phyloP scores from a whole-genome alignment of 164 flowering plant species.

The Taxillus chinensis region DNA sequence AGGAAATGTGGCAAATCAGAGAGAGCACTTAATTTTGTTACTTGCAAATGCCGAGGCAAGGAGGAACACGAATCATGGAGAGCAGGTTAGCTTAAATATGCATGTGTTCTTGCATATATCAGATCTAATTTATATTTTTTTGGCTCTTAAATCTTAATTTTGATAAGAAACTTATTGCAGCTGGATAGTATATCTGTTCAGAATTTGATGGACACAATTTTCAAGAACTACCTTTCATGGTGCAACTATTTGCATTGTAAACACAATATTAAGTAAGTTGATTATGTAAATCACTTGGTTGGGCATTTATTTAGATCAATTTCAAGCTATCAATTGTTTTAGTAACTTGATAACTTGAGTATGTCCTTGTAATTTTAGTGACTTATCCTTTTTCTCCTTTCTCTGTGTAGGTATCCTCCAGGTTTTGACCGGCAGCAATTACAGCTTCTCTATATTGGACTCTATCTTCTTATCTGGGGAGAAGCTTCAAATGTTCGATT shows the following conservation, averaged over 20 bases:
- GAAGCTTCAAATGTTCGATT: slow-evolving; percentile 98
- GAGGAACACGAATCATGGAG: slow-evolving; percentile 22
- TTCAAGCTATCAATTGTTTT: not conserved
- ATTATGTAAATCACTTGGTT: slow-evolving; percentile 1
- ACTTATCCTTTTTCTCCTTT: slow-evolving; percentile 2
- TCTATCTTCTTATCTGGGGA: slow-evolving; percentile 99
- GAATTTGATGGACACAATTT: slow-evolving; percentile 45
- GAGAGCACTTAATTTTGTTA: slow-evolving; percentile 90
- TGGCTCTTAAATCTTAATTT: not conserved
- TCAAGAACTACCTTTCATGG: slow-evolving; percentile 88
- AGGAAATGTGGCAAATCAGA: slow-evolving; percentile 97
- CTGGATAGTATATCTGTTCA: slow-evolving; percentile 38
- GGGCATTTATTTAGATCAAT: not conserved
- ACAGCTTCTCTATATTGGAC: slow-evolving; percentile 76
- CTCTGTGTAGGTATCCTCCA: slow-evolving; percentile 32
- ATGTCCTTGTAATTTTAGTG: not conserved
- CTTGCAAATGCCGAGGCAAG: slow-evolving; percentile 80
- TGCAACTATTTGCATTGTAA: slow-evolving; percentile 66
- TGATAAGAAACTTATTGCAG: slow-evolving; percentile 30
- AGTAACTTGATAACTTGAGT: not conserved
- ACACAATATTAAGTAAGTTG: slow-evolving; percentile 47
- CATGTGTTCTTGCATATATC: not conserved
- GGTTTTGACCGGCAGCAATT: slow-evolving; percentile 52
- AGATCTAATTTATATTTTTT: not conserved
- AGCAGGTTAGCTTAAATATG: slow-evolving; percentile 27